Percentiles rank a stretch among this genome's conserved stretches.
phyloP scores from a whole-genome alignment of 2,329 filamentous ascomycete genomes.

The Hymenoscyphus linearis region DNA sequence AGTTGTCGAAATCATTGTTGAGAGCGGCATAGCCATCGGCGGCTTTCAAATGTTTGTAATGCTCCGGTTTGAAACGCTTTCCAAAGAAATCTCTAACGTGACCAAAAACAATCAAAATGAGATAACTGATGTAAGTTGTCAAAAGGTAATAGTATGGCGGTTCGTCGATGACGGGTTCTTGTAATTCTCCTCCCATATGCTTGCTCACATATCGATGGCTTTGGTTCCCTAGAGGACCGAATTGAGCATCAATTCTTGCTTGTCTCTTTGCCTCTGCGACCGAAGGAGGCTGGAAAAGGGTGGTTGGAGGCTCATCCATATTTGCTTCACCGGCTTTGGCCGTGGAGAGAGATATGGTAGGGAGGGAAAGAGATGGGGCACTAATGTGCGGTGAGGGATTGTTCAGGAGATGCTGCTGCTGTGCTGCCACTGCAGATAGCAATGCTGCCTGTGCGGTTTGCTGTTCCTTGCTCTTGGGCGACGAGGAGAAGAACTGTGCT shows the following conservation, averaged over 20 bases:
- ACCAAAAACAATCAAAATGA: conserved; percentile 90
- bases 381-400: conserved; percentile 59
- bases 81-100: conserved; percentile 97
- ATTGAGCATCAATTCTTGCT: conserved; percentile 80
- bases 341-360: conserved; percentile 87
- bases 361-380: conserved; percentile 69
- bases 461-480: conserved; percentile 68
- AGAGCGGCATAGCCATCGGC: conserved; percentile 89
- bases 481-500: conserved; percentile 75
- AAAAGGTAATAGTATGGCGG: conserved; percentile 95
- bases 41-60: conserved; percentile 75
- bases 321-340: conserved; percentile 71
- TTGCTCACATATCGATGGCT: conserved; percentile 86
- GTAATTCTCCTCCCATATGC: conserved; percentile 75
- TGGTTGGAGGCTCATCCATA: conserved; percentile 69
- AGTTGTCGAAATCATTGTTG: conserved; percentile 98
- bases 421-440: conserved; percentile 53
- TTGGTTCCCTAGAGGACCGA: conserved; percentile 75
- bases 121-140: conserved; percentile 97
- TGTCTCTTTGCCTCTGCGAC: conserved; percentile 74
- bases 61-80: conserved; percentile 82
- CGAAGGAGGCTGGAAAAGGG: conserved; percentile 80
- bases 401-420: conserved; percentile 49
- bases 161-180: conserved; percentile 84
- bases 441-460: conserved; percentile 62